A percentile compares a stretch with the other conserved stretches of the same genome.
Evolutionary conservation across 805 yeast genomes (phyloP).

Genomic region (Martiniozyma abietophila): DNA sequence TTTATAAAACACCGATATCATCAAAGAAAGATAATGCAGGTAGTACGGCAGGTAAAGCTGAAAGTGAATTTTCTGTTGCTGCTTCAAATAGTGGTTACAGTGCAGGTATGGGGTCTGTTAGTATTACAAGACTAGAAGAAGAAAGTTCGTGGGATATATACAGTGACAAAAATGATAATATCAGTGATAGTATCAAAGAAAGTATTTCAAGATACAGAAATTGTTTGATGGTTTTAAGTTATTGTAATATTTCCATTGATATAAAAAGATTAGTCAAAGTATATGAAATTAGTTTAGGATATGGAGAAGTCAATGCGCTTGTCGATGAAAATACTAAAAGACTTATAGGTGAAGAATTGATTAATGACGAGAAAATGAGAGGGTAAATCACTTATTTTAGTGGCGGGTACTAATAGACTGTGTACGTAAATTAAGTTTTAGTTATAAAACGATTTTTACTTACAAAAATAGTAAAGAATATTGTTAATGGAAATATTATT

Average conservation of each 20-base stretch:
- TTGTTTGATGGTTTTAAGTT: slow-evolving; percentile 73
- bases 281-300: slow-evolving; percentile 84
- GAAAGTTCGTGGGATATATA: slow-evolving; percentile 88
- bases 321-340: slow-evolving; percentile 68
- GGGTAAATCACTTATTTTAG: slow-evolving; percentile 35
- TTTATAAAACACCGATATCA: slow-evolving; percentile 50
- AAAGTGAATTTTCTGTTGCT: slow-evolving; percentile 30
- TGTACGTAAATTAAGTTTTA: neutral
- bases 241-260: slow-evolving; percentile 78
- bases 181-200: slow-evolving; percentile 50
- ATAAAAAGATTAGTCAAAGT: slow-evolving; percentile 72
- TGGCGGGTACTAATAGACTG: neutral
- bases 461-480: neutral
- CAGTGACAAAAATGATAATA: slow-evolving; percentile 77
- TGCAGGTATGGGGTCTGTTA: slow-evolving; percentile 51
- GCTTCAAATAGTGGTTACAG: slow-evolving; percentile 29
- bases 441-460: slow-evolving; percentile 1
- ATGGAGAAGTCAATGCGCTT: slow-evolving; percentile 58
- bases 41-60: slow-evolving; percentile 18
- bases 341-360: slow-evolving; percentile 60
- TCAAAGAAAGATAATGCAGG: slow-evolving; percentile 7
- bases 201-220: slow-evolving; percentile 81
- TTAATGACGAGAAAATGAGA: slow-evolving; percentile 67
- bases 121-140: slow-evolving; percentile 83
- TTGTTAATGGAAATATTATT: neutral